These are phyloP conservation scores for Candida hungchunana DNA, from an alignment of 805 yeast genomes.

Conservation along the genomic window DNA sequence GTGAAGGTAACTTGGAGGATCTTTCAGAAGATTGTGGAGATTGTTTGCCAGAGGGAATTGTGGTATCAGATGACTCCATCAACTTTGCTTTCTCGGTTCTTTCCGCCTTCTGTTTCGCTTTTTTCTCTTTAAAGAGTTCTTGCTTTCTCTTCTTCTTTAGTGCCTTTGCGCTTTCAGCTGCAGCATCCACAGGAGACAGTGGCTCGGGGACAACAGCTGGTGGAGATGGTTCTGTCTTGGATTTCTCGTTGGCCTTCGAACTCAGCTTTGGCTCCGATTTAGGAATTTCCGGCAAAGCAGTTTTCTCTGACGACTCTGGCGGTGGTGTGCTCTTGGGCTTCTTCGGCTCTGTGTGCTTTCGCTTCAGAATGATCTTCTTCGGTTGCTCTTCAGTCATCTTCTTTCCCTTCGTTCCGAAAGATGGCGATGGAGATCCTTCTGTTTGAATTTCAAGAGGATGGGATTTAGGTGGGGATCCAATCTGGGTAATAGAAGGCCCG, in stretches of 20 bases:
- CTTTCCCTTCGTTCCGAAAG: slow-evolving; percentile 8
- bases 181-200: neutral
- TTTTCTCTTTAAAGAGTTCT: neutral
- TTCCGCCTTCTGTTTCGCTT: neutral
- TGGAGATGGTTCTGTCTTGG: too few species aligned
- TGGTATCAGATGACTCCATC: neutral
- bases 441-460: slow-evolving; percentile 9
- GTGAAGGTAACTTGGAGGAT: neutral
- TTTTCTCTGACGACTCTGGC: neutral
- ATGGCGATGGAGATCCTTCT: slow-evolving; percentile 4
- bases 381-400: slow-evolving; percentile 1
- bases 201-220: too few species aligned
- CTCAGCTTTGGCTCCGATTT: neutral
- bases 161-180: neutral
- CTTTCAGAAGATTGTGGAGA: neutral
- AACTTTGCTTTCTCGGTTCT: neutral
- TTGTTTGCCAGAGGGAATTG: neutral
- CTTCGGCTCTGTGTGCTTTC: slow-evolving; percentile 11
- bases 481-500: slow-evolving; percentile 3
- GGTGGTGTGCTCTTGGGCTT: slow-evolving; percentile 6
- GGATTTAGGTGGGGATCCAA: slow-evolving; percentile 15
- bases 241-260: neutral
- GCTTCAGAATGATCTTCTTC: slow-evolving; percentile 15
- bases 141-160: neutral
- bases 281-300: neutral